Base-by-base conservation (phyloP, 2,329 filamentous ascomycete species). In the Canariomyces notabilis region DNA sequence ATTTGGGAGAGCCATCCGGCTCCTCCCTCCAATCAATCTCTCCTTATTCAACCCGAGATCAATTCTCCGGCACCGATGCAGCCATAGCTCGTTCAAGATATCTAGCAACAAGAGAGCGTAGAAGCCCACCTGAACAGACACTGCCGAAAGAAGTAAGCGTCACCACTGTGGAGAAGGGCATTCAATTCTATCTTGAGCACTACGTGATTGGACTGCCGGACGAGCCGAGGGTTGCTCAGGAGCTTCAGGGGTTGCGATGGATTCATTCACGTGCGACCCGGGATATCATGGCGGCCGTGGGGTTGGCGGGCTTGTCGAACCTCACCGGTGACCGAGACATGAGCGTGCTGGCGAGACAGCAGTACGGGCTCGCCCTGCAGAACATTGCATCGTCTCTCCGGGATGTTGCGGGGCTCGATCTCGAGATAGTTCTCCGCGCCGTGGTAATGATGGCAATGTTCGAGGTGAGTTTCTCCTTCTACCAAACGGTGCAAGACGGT, bases 381-480 rank as follows among this genome's bases (percentile, higher is more conserved):
- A 65, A 71, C 43, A 74, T 71, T 2, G 66, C 69, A 5, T 61
- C 66, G 46, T 58, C 71, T 6, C 64, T 77, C 47, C 56, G 58
- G 44, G 57, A 65, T 26, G 55, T 64, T 18, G 48, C 62, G 21
- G 55, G 59, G 44, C 55, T 62, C 29, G 62, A 64, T 42, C 56
- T 73, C 18, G 64, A 72, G 37, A 67, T 74, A 8, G 68, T 76
- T 14, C 67, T 79, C 52, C 69, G 72, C 21, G 64, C 73, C 6
- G 74, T 82, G 22, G 67, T 83, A 34, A 69, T 79, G 55, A 70
- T 83, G 52, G 77, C 78, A 37, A 68, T 82, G 60, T 83, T 79
- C 51, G 79, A 83, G 69, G 79, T 82, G 63, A 47, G 53, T 12
- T 23, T 15, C 19, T 19, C 20, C 32, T 29, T 37, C 32, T 11